Evolutionary conservation across 306 rosid genomes (phyloP).

Genomic region (Pachyrhizus erosus): DNA sequence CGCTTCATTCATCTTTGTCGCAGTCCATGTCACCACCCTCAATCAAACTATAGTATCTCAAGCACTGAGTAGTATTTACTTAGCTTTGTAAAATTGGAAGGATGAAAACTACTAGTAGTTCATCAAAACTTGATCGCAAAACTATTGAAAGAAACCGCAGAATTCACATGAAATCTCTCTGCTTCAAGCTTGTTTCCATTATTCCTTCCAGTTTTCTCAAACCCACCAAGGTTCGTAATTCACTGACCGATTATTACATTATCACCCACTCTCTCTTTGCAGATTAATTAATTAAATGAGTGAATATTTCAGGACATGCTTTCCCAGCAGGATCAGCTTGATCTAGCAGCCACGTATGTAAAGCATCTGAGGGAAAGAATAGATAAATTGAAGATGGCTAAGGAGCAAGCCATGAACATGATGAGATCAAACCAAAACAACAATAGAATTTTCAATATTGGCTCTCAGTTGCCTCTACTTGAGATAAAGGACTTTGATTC

Average conservation of each 20-base stretch:
- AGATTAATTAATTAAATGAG: not conserved
- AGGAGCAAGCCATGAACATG: constrained; percentile 49
- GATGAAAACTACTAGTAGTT: constrained; percentile 36
- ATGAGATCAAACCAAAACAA: constrained; percentile 1
- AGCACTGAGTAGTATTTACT: not conserved
- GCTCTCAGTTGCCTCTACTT: constrained; percentile 49
- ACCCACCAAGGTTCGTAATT: constrained; percentile 51
- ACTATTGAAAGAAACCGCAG: constrained; percentile 73
- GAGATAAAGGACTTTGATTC: constrained; percentile 62
- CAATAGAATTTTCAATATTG: not conserved
- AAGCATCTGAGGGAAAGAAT: constrained; percentile 55
- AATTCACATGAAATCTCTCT: constrained; percentile 76
- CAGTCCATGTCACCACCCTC: not conserved
- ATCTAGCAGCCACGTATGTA: constrained; percentile 57
- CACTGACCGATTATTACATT: too few species aligned
- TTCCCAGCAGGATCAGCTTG: constrained; percentile 68
- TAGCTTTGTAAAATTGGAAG: not conserved
- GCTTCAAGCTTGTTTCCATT: constrained; percentile 65
- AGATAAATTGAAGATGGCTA: constrained; percentile 53
- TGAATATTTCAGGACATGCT: constrained; percentile 48
- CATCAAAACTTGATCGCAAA: constrained; percentile 66
- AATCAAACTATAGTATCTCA: not conserved
- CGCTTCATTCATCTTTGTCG: not conserved
- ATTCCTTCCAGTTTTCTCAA: constrained; percentile 57
- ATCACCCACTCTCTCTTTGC: not conserved